These are phyloP conservation scores for Trametes cinnabarina DNA, from an alignment of 768 basidiomycete genomes.

Conservation along the genomic window DNA sequence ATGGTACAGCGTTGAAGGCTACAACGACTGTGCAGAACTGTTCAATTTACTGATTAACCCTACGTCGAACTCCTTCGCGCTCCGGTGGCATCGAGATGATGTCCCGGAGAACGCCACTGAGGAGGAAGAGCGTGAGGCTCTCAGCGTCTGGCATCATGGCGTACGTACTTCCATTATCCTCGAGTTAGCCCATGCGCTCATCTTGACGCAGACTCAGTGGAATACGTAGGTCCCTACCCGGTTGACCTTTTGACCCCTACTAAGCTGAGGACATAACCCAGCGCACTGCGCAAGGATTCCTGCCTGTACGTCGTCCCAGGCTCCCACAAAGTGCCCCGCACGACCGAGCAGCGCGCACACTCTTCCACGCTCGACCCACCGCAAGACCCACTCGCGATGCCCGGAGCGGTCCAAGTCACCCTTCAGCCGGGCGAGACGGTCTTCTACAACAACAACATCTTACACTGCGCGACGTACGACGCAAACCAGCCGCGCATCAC, in stretches of 20 bases:
- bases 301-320: constrained; percentile 72
- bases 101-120: constrained; percentile 53
- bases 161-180: constrained; percentile 38
- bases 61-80: constrained; percentile 56
- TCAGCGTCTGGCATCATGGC: constrained; percentile 62
- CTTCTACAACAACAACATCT: constrained; percentile 78
- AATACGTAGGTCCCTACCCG: constrained; percentile 55
- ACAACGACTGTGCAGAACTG: constrained; percentile 64
- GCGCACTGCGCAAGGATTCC: constrained; percentile 64
- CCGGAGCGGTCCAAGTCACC: constrained; percentile 54
- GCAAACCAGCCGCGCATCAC: constrained; percentile 52
- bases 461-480: constrained; percentile 71
- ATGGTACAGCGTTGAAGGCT: too few species aligned
- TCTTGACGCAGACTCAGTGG: constrained; percentile 62
- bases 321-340: constrained; percentile 59
- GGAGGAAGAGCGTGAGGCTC: constrained; percentile 58
- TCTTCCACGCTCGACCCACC: constrained; percentile 54
- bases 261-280: constrained; percentile 23
- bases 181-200: neutral
- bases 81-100: constrained; percentile 82
- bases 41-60: constrained; percentile 80
- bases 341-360: constrained; percentile 53
- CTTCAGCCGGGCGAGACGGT: constrained; percentile 70
- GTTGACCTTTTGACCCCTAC: neutral
- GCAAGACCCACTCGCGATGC: constrained; percentile 63